Evolutionary conservation across 2,329 filamentous ascomycete genomes (phyloP), one percentile per base, ranked within the genome.

Genomic region (Cladosporium sp.): DNA sequence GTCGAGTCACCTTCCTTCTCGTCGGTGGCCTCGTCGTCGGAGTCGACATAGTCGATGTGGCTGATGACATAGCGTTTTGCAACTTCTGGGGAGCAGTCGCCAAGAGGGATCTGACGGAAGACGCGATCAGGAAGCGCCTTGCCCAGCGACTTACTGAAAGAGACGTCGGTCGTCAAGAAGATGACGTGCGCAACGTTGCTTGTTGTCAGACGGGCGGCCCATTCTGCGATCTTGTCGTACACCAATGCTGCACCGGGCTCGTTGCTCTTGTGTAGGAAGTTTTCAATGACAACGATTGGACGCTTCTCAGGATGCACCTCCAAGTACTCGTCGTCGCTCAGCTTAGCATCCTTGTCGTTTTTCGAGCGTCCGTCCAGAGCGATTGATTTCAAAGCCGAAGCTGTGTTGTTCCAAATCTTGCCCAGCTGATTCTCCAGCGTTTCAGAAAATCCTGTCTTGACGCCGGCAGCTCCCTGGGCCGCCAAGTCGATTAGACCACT

Each of bases 401-500:
- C 83, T 0, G 91, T 89, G 30, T 88, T 95, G 61, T 89, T 86
- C 70, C 89, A 83, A 43, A 97, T 96, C 70, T 96, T 96, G 66
- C 80, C 83, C 13, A 97, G 73, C 61, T 97, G 91, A 0, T 87
- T 85, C 64, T 96, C 92, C 22, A 96, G 74, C 0, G 90, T 96
- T 66, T 96, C 92, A 0, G 89, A 95, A 65, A 97, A 96, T 7
- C 91, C 91, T 5, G 90, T 88, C 70, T 97, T 96, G 52, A 95
- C 88, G 11, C 92, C 92, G 17, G 92, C 95, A 11, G 93, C 93
- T 60, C 91, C 88, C 67, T 96, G 92, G 1, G 93, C 89, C 18
- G 92, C 93, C 32, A 97, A 80, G 61, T 97, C 93, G 56, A 96
- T 77, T 71, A 96, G 82, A 66, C 90, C 95, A 70, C 88, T 95